These are phyloP conservation scores for Begonia peltatifolia DNA, from an alignment of 306 rosid genomes.

Conservation along the genomic window DNA sequence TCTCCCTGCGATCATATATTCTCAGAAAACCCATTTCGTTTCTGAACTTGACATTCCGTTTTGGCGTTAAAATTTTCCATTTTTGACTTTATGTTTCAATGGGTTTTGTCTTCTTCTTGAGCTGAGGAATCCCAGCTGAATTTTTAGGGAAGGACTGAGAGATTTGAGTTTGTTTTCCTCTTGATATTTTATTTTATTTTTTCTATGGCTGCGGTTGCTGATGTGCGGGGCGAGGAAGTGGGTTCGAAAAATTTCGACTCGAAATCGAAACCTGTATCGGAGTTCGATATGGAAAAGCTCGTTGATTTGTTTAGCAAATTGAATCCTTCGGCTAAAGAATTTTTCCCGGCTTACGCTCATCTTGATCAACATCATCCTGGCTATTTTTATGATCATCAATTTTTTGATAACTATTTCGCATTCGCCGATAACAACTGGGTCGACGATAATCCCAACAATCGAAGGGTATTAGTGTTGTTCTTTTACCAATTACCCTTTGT, in stretches of 20 bases:
- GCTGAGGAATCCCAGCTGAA: too few relatives aligned
- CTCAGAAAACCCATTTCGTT: too few relatives aligned
- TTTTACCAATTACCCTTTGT: conserved; percentile 13
- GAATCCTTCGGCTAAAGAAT: conserved; percentile 88
- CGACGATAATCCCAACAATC: conserved; percentile 37
- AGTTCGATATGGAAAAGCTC: conserved; percentile 73
- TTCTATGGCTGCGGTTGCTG: conserved; percentile 92
- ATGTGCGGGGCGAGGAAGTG: conserved; percentile 51
- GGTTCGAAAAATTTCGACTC: conserved; percentile 61
- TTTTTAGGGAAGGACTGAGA: too few relatives aligned
- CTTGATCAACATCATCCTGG: conserved; percentile 24
- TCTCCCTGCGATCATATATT: too few relatives aligned
- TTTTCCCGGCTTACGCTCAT: conserved; percentile 53
- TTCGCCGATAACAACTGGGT: conserved; percentile 31
- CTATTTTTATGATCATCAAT: conserved; percentile 18
- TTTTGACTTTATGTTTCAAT: too few relatives aligned
- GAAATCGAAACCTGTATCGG: conserved; percentile 38
- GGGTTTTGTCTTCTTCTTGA: too few relatives aligned
- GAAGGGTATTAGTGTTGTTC: conserved; percentile 40
- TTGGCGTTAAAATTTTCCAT: too few relatives aligned
- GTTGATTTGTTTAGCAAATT: conserved; percentile 89
- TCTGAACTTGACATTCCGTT: too few relatives aligned
- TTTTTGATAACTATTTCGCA: conserved; percentile 30
- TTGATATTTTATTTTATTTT: too few relatives aligned
- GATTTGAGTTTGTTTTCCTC: too few relatives aligned